Base-by-base conservation (phyloP, 202 grass and related monocot species). In the Bolboschoenoplectus hybrid region DNA sequence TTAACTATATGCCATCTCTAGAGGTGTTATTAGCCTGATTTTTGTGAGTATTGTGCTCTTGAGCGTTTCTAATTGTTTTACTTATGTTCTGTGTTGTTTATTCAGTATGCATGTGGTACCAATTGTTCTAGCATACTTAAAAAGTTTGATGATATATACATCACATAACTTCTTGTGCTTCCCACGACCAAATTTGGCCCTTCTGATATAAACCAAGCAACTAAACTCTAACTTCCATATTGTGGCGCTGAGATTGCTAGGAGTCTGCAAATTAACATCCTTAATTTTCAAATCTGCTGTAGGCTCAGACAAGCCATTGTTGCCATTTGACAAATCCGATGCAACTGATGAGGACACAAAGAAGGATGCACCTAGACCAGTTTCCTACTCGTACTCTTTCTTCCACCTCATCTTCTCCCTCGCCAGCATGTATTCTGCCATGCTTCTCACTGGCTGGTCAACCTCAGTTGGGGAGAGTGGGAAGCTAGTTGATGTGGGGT, bases 331-430 rank as follows among this genome's bases (percentile, higher is more conserved):
- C 85, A 96, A 96, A 74, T 88, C 87, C 3, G 93, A 98, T 14
- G 93, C 90, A 67, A 77, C 93, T 62, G 87, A 94, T 45, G 81
- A 84, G 40, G 81, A 84, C 56, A 80, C 51, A 71, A 94, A 97
- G 88, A 93, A 90, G 79, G 90, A 98, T 36, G 87, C 67, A 1
- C 76, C 91, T 0, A 95, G 87, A 85, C 93, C 90, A 1, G 97
- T 98, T 49, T 88, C 93, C 1, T 98, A 98, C 88, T 98, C 97
- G 11, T 98, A 98, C 86, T 92, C 97, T 55, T 98, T 98, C 93
- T 98, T 98, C 84, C 93, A 98, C 82, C 93, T 98, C 74, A 98
- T 98, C n/a, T 98, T 98, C 90, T 98, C 93, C 83, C 92, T 98
- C 57, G 97, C 97, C 19, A 98, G 97, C 90, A 98, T 98, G 97